Conservation (phyloP, 225 moss, liverwort and hornwort genomes). For the Thuidium tamariscinum region DNA sequence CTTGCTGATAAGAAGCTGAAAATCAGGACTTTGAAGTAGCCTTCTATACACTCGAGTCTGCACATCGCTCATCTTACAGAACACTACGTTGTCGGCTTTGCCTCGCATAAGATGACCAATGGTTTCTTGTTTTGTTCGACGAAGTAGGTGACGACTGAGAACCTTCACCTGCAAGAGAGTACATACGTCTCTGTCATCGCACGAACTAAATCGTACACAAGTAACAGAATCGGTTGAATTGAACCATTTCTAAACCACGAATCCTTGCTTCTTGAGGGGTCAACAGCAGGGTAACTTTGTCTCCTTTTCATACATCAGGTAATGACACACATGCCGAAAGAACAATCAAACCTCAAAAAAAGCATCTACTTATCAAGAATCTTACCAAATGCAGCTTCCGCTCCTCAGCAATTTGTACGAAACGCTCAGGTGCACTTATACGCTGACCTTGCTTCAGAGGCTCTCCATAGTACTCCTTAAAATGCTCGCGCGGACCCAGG, state of each 20-base stretch:
- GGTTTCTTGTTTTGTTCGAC: slow-evolving; percentile 81
- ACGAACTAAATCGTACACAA: neutral
- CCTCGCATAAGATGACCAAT: slow-evolving; percentile 94
- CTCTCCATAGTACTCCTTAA: slow-evolving; percentile 65
- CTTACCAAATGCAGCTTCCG: slow-evolving; percentile 60
- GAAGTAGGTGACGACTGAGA: slow-evolving; percentile 51
- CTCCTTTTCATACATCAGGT: neutral
- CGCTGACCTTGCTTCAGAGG: slow-evolving; percentile 90
- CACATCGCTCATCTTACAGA: slow-evolving; percentile 76
- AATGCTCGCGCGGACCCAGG: slow-evolving; percentile 73
- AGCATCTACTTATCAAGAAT: neutral
- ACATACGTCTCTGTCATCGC: neutral
- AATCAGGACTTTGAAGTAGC: slow-evolving; percentile 77
- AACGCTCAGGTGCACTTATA: slow-evolving; percentile 82
- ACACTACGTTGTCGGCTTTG: slow-evolving; percentile 87
- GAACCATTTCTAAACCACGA: neutral
- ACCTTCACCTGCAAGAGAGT: slow-evolving; percentile 35
- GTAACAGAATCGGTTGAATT: neutral
- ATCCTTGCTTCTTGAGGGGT: neutral
- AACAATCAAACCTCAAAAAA: neutral
- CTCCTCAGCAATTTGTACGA: slow-evolving; percentile 70
- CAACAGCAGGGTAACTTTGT: neutral
- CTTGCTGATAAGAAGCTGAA: slow-evolving; percentile 60
- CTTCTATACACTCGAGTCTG: slow-evolving; percentile 73
- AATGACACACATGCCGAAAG: neutral